A percentile compares a stretch with the other conserved stretches of the same genome.
Conservation (phyloP, 345 rosid genomes). For the Salix purpurea region DNA sequence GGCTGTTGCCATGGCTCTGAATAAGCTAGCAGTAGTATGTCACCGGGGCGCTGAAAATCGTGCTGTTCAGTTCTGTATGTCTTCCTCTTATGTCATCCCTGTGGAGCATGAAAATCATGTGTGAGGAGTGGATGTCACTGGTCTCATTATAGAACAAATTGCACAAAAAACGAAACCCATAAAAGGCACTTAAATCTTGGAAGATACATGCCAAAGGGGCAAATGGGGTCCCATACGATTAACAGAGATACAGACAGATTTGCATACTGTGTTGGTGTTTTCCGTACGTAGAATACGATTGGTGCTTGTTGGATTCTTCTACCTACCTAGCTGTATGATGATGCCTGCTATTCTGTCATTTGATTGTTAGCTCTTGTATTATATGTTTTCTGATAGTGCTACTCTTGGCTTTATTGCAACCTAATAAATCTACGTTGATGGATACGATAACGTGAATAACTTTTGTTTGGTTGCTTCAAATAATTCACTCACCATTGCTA, state of each 20-base stretch:
- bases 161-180: background rate
- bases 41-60: background rate
- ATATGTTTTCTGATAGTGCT: background rate
- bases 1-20: background rate
- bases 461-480: no score
- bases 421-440: background rate
- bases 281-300: background rate
- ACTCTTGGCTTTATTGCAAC: background rate
- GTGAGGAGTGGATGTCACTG: background rate
- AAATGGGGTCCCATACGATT: background rate
- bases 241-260: background rate
- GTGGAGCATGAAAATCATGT: background rate
- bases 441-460: no score
- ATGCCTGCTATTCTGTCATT: no score
- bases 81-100: background rate
- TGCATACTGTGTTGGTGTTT: no score
- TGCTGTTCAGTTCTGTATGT: background rate
- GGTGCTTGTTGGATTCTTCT: no score
- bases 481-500: no score
- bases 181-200: background rate
- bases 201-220: background rate
- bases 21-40: background rate
- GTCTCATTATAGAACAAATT: background rate
- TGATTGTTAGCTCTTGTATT: background rate
- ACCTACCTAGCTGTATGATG: no score